phyloP scores from a whole-genome alignment of 345 rosid species.

The Salix viminalis region DNA sequence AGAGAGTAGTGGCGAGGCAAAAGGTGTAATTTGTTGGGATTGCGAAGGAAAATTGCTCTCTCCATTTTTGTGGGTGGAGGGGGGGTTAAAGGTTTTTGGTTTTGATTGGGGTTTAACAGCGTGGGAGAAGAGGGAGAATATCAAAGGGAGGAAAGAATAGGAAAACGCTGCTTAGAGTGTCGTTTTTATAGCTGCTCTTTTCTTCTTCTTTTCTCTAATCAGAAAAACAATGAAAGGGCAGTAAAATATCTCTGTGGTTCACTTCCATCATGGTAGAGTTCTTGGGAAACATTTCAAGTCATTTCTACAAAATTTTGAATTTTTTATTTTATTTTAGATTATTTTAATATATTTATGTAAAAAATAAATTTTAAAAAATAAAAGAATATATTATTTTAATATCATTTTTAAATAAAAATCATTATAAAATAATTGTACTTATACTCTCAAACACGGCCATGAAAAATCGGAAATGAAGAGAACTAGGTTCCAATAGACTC shows the following conservation, averaged over 20 bases:
- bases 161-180: neutral
- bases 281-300: too few relatives aligned
- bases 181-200: neutral
- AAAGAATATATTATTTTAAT: too few relatives aligned
- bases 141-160: neutral
- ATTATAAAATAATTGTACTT: too few relatives aligned
- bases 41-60: constrained; percentile 51
- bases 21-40: constrained; percentile 44
- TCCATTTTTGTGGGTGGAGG: constrained; percentile 25
- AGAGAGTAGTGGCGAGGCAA: constrained; percentile 42
- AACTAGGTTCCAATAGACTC: too few relatives aligned
- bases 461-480: too few relatives aligned
- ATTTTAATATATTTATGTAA: too few relatives aligned
- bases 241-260: neutral
- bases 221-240: neutral
- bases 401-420: too few relatives aligned
- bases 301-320: too few relatives aligned
- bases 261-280: too few relatives aligned
- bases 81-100: neutral
- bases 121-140: neutral
- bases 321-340: too few relatives aligned
- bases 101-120: neutral
- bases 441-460: too few relatives aligned
- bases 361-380: too few relatives aligned
- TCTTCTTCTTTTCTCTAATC: neutral